Conservation (phyloP, 768 basidiomycete genomes). For the Mycena vulgaris region DNA sequence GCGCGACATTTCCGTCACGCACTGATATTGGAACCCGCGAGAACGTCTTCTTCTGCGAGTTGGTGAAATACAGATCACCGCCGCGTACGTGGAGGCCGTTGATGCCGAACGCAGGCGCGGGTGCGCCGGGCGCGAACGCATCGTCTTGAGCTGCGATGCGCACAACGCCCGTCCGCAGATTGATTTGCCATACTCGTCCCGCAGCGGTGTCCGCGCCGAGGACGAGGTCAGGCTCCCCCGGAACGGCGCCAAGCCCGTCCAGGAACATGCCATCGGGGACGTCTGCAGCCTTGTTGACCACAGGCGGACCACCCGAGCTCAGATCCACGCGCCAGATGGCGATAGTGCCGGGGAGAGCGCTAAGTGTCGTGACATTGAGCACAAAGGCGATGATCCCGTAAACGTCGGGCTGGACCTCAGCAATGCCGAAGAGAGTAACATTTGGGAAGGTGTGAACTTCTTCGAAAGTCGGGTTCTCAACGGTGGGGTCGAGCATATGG, state of each 20-base stretch:
- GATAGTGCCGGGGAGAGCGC: slow-evolving; percentile 19
- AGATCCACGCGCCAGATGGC: slow-evolving; percentile 26
- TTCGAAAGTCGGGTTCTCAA: slow-evolving; percentile 13
- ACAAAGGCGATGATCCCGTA: slow-evolving; percentile 14
- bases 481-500: slow-evolving; percentile 12
- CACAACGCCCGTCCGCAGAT: slow-evolving; percentile 19
- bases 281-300: slow-evolving; percentile 21
- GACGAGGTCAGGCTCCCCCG: slow-evolving; percentile 25
- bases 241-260: slow-evolving; percentile 18
- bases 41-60: slow-evolving; percentile 19
- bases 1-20: slow-evolving; percentile 13
- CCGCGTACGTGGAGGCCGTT: slow-evolving; percentile 23
- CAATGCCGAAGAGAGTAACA: slow-evolving; percentile 21
- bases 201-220: slow-evolving; percentile 21
- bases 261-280: slow-evolving; percentile 21
- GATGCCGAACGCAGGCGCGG: too few relatives aligned
- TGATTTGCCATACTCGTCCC: slow-evolving; percentile 25
- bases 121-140: slow-evolving; percentile 12
- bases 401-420: slow-evolving; percentile 21
- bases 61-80: slow-evolving; percentile 22
- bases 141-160: slow-evolving; percentile 22
- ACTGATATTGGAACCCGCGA: slow-evolving; percentile 17
- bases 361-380: slow-evolving; percentile 13
- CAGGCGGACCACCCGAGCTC: slow-evolving; percentile 10
- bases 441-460: slow-evolving; percentile 30